These are phyloP conservation scores for Theileria orientalis DNA, from an alignment of 169 alveolate genomes.

Conservation along the genomic window DNA sequence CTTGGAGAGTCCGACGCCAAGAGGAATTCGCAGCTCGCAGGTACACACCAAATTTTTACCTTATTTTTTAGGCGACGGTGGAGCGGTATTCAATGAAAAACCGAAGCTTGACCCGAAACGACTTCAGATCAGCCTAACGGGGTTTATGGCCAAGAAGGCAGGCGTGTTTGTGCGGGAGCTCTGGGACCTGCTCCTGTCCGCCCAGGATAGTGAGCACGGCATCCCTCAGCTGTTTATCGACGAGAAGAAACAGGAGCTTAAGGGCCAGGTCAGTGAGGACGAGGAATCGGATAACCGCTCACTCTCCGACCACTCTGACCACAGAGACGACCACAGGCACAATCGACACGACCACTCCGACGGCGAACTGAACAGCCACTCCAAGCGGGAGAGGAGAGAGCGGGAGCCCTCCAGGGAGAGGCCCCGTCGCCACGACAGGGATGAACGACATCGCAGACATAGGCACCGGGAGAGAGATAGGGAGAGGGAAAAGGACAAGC, in stretches of 20 bases:
- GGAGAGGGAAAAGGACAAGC: not conserved
- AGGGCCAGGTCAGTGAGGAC: constrained; percentile 7
- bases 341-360: not conserved
- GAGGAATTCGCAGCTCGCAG: constrained; percentile 60
- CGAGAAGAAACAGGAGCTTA: constrained; percentile 38
- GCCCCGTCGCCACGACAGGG: not conserved
- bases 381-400: too few relatives aligned
- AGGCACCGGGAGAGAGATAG: not conserved
- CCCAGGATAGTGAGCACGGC: constrained; percentile 63
- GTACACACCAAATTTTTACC: constrained; percentile 2
- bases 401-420: too few relatives aligned
- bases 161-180: constrained; percentile 57
- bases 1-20: constrained; percentile 69
- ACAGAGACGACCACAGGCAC: not conserved
- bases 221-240: constrained; percentile 60
- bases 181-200: constrained; percentile 62
- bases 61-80: constrained; percentile 52
- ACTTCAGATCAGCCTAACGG: constrained; percentile 62
- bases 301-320: not conserved
- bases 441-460: not conserved
- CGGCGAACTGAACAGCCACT: too few relatives aligned
- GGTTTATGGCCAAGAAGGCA: constrained; percentile 70
- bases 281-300: not conserved
- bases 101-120: constrained; percentile 59
- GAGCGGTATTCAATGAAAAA: constrained; percentile 55